Base-by-base conservation (phyloP, 1,284 basidiomycete genomes). In the Austropuccinia psidii region DNA sequence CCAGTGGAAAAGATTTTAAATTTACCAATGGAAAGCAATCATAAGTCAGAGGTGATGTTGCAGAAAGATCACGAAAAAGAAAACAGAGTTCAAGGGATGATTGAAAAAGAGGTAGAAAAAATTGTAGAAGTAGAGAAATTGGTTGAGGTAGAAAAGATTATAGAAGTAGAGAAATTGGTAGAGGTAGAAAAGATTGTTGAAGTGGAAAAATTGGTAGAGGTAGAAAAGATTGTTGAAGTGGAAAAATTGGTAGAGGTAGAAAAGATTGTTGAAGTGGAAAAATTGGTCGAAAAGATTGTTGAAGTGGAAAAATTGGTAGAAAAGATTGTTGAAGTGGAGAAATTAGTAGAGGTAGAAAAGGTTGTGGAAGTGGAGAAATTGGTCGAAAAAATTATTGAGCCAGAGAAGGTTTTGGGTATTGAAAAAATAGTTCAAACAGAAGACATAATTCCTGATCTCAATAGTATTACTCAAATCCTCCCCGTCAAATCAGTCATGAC, bases 241-340 rank as follows among this genome's bases (percentile, higher is more conserved):
- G 80, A 82, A 62, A 79, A 79, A 74, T 77, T 80, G 6, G 80
- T 82, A 37, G 45, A 74, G 21, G 73, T 74, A 0, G 81, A 77
- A 41, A 77, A 76, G 77, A 78, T 80, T 75, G 77, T 78, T 58
- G 79, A 78, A 54, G 83, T 85, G 61, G 85, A 87, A 79, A 86
- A 85, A 41, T 83, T 89, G 82, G 37, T 52, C 24, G 78, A 77
- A 19, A 58, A 84, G 64, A 60, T 77, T 37, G 76, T 79, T 33
- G 78, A 81, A 17, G 83, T 86, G 67, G 86, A 85, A 55, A 76
- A 76, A 74, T 74, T 76, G 43, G 74, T 80, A 45, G 76, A 84
- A 83, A 74, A 73, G 24, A 77, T 80, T 49, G 79, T 81, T 41
- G 80, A 80, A 80, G 49, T 76, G 83, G 69, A 21, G 78, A 75